phyloP scores from a whole-genome alignment of 805 yeast species.

The Candida silvatica region DNA sequence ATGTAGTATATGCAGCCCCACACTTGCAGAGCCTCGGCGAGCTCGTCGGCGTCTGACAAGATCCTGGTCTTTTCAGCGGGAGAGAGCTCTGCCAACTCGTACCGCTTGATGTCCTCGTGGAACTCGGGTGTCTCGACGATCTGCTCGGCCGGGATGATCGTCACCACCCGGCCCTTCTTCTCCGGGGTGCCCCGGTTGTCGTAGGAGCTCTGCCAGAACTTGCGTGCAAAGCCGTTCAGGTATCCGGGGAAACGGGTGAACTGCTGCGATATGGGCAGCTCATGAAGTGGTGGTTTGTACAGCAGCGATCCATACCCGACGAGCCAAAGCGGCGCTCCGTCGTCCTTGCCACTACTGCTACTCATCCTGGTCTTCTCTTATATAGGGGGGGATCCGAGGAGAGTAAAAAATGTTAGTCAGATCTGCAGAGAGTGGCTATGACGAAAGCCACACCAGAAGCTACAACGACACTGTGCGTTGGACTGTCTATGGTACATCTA shows the following conservation, averaged over 20 bases:
- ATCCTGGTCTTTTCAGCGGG: constrained; percentile 10
- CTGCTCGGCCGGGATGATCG: constrained; percentile 57
- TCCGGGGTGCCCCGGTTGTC: constrained; percentile 89
- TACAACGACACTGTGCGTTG: no score
- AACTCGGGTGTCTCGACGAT: constrained; percentile 33
- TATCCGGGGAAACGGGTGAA: constrained; percentile 50
- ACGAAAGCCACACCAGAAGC: no score
- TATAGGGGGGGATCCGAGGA: no score
- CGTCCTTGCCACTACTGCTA: neutral
- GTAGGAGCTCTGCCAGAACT: constrained; percentile 88
- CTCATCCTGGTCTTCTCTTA: no score
- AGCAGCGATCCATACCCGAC: constrained; percentile 87
- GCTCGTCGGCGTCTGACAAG: constrained; percentile 8
- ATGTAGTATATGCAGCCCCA: constrained; percentile 85
- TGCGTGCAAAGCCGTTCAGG: constrained; percentile 63
- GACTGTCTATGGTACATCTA: no score
- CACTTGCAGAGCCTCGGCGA: constrained; percentile 41
- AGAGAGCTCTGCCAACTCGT: constrained; percentile 15
- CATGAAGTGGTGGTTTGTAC: constrained; percentile 79
- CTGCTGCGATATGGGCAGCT: constrained; percentile 27
- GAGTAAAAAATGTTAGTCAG: no score
- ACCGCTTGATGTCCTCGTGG: constrained; percentile 30
- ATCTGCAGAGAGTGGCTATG: no score
- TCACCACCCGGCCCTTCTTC: constrained; percentile 84
- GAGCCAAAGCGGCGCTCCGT: constrained; percentile 57